Percentiles rank a stretch among this genome's conserved stretches.
phyloP scores from a whole-genome alignment of 163 green algal species.

The Chlorella variabilis region DNA sequence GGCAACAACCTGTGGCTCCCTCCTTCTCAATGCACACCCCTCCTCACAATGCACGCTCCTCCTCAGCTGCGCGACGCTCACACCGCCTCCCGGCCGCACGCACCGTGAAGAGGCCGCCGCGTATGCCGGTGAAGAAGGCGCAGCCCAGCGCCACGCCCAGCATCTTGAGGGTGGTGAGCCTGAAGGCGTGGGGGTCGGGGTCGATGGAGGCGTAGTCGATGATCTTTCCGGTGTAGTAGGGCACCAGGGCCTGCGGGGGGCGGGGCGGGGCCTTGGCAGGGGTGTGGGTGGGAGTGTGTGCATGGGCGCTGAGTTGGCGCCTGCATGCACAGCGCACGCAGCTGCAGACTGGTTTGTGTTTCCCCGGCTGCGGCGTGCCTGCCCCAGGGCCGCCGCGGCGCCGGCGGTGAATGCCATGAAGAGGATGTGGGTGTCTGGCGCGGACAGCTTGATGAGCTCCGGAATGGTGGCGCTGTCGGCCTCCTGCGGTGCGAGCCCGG shows the following conservation, averaged over 20 bases:
- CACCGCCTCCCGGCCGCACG: background rate
- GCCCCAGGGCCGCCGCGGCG: conserved; percentile 67
- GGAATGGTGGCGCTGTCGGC: conserved; percentile 33
- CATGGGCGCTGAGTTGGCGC: too few relatives aligned
- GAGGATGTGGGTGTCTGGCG: conserved; percentile 65
- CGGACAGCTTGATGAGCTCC: conserved; percentile 61
- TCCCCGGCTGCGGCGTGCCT: conserved; percentile 41
- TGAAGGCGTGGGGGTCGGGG: conserved; percentile 61
- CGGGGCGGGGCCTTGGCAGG: background rate
- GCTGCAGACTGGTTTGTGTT: too few relatives aligned
- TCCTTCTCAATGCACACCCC: too few relatives aligned
- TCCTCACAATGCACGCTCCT: too few relatives aligned
- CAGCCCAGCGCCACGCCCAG: conserved; percentile 67
- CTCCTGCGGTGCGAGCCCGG: too few relatives aligned
- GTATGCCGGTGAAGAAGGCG: conserved; percentile 68
- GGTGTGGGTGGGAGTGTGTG: too few relatives aligned
- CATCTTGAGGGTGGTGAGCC: conserved; percentile 62
- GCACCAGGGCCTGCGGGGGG: conserved; percentile 59
- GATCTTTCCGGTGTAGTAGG: conserved; percentile 82
- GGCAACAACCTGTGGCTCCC: too few relatives aligned
- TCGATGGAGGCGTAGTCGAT: conserved; percentile 87
- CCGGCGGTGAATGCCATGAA: conserved; percentile 73
- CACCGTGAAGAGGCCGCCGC: conserved; percentile 81
- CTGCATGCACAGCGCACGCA: too few relatives aligned
- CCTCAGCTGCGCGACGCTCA: background rate